Evolutionary conservation across 768 basidiomycete species (phyloP), one percentile per base, ranked within the genome.

Genomic region (Podaxis sp.): DNA sequence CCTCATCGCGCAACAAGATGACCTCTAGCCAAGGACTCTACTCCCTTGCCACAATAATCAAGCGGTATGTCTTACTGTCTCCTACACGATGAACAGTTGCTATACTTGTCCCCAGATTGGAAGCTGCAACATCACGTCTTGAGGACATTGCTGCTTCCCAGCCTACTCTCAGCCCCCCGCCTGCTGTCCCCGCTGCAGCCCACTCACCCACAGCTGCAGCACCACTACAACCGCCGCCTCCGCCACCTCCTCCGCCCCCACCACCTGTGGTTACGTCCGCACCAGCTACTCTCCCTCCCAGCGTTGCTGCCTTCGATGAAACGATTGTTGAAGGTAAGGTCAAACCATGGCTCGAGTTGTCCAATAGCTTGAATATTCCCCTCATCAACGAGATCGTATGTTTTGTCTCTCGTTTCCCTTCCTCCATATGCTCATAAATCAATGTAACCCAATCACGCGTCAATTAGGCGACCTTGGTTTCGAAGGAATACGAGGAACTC

Each of bases 121-220:
- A 96, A 81, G 97, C 97, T 26, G 93, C 95, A 8, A 95, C 94
- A 5, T 93, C 91, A 49, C 87, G 97, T 37, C 85, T 99, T 38
- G 97, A 99, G 75, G 97, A 99, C 71, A 80, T 95, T 64, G 89
- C 90, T 40, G 79, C 83, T 44, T 78, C 84, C 15, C 72, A 77
- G 26, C 74, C 71, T 44, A 54, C 46, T 11, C 59, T 66, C 48
- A 58, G 63, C 24, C 49, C 68, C 36, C 61, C 64, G 10, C 40
- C 67, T 22, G 54, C 58, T 44, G 65, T 57, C 46, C 51, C 65
- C 55, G 55, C 33, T n/a, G 30, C 65, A 3, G 61, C 65, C 12
- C 55, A 41, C 13, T 52, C 63, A 10, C 56, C 62, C 17, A 33
- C 41, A 20, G 6, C 52, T n/a, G 28, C 65, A 20, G 55, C 65